A percentile compares a stretch with the other conserved stretches of the same genome.
Evolutionary conservation across 2,329 filamentous ascomycete genomes (phyloP).

Genomic region (Akanthomyces dipterigenus): DNA sequence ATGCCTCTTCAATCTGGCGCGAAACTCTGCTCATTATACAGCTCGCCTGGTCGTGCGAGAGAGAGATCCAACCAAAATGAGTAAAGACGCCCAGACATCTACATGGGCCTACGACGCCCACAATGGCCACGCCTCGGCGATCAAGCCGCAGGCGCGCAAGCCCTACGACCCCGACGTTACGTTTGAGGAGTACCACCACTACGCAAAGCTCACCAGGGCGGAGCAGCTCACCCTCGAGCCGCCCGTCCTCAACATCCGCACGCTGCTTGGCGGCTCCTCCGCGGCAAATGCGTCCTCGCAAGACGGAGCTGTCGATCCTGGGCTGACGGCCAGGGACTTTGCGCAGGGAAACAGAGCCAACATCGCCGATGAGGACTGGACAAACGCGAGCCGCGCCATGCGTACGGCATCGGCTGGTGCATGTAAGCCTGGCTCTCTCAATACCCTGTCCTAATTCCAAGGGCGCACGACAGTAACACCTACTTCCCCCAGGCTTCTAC

Average conservation of each 20-base stretch:
- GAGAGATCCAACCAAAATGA: neutral
- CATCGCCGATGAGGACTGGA: slow-evolving; percentile 35
- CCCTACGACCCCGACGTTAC: slow-evolving; percentile 19
- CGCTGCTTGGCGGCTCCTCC: neutral
- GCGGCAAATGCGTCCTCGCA: neutral
- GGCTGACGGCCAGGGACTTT: slow-evolving; percentile 1
- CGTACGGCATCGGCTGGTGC: slow-evolving; percentile 40
- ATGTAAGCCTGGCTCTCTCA: neutral
- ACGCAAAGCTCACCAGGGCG: slow-evolving; percentile 19
- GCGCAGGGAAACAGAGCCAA: neutral
- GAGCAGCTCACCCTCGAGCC: slow-evolving; percentile 14
- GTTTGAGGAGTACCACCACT: slow-evolving; percentile 23
- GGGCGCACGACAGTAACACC: neutral
- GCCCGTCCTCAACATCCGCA: neutral
- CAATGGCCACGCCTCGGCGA: neutral
- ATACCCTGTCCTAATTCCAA: neutral
- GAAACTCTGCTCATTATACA: neutral
- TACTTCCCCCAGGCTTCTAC: slow-evolving; percentile 29
- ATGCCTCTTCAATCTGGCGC: neutral
- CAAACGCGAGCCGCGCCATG: slow-evolving; percentile 36
- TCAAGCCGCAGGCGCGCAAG: slow-evolving; percentile 13
- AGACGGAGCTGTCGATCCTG: neutral
- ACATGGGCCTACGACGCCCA: neutral
- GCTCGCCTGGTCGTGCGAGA: neutral
- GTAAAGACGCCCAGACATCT: neutral